phyloP scores from a whole-genome alignment of 2,329 filamentous ascomycete species.

The Verticillium albo-atrum region DNA sequence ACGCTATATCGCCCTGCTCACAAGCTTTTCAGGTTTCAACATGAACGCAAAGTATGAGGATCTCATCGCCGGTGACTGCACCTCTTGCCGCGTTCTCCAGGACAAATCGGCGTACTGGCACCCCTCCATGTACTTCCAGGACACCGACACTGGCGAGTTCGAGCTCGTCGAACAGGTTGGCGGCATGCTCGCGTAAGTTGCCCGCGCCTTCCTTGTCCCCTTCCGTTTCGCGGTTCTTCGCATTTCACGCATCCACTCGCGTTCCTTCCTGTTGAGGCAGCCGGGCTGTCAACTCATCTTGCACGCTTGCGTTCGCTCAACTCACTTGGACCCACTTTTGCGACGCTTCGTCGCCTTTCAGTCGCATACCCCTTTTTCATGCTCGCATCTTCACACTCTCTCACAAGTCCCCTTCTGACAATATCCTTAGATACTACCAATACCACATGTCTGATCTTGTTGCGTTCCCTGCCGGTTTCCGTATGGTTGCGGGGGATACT shows the following conservation, averaged over 20 bases:
- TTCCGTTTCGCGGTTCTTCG: no score
- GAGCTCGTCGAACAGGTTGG: conserved; percentile 70
- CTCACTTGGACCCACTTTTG: no score
- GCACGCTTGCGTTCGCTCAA: no score
- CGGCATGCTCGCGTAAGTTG: conserved; percentile 77
- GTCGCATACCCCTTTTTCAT: no score
- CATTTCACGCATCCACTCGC: no score
- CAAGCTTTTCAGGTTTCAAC: conserved; percentile 54
- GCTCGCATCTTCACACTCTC: neutral
- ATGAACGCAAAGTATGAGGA: conserved; percentile 50
- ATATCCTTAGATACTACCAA: conserved; percentile 69
- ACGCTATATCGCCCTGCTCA: neutral
- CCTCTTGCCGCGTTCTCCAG: conserved; percentile 73
- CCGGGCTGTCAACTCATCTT: neutral
- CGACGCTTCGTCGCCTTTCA: no score
- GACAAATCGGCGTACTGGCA: conserved; percentile 91
- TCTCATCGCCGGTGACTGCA: conserved; percentile 63
- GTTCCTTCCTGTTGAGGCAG: neutral
- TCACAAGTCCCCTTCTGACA: neutral
- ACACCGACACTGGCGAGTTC: conserved; percentile 57
- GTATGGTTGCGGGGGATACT: conserved; percentile 76
- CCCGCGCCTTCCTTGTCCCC: no score
- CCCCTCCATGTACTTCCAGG: conserved; percentile 72
- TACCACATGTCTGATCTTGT: conserved; percentile 61
- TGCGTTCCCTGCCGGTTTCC: conserved; percentile 73